These are phyloP conservation scores for Mycena haematopus DNA, from an alignment of 768 basidiomycete species.

Conservation along the genomic window DNA sequence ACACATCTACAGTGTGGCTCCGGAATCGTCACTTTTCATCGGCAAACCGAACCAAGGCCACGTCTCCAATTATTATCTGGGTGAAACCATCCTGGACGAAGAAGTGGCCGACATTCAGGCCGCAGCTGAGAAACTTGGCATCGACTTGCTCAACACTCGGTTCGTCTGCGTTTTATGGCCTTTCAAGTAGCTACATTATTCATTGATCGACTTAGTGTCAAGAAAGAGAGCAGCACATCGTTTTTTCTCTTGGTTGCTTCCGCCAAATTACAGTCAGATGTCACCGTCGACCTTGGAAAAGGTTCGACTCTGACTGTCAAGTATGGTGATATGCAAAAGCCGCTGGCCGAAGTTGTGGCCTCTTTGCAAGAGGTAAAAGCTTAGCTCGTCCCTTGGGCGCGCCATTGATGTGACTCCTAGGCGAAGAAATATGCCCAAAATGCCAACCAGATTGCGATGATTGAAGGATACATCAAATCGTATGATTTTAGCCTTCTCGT, in stretches of 20 bases:
- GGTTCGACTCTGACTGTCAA: constrained; percentile 63
- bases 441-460: constrained; percentile 73
- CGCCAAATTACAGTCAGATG: constrained; percentile 51
- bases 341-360: constrained; percentile 58
- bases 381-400: not conserved
- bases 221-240: constrained; percentile 65
- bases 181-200: constrained; percentile 10
- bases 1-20: constrained; percentile 72
- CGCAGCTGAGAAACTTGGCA: constrained; percentile 74
- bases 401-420: constrained; percentile 41
- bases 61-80: constrained; percentile 86
- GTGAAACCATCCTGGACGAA: constrained; percentile 71
- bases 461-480: constrained; percentile 82
- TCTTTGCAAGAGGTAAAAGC: constrained; percentile 63
- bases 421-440: constrained; percentile 79
- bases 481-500: constrained; percentile 38
- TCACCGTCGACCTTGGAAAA: constrained; percentile 48
- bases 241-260: constrained; percentile 84
- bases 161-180: constrained; percentile 34
- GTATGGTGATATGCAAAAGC: constrained; percentile 75
- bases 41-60: constrained; percentile 83
- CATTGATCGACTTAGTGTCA: constrained; percentile 52
- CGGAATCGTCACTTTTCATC: constrained; percentile 73
- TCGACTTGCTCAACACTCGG: constrained; percentile 87
- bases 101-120: constrained; percentile 81